Evolutionary conservation across 2,329 filamentous ascomycete genomes (phyloP), one percentile per base, ranked within the genome.

Genomic region (Colletotrichum acutatum): DNA sequence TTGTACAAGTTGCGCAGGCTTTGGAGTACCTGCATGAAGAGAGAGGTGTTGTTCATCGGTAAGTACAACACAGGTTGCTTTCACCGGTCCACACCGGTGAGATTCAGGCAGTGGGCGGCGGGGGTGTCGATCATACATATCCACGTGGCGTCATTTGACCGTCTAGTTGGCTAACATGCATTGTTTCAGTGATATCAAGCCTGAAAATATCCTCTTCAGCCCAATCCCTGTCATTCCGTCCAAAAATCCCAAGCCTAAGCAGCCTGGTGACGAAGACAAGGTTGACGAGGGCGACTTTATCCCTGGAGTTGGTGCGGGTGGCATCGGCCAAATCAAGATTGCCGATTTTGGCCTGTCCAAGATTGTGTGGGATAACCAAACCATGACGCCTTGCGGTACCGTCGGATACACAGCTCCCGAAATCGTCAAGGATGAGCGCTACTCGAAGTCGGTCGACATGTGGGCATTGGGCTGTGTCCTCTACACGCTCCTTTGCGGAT

Each of bases 391-490:
- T n/a, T 99, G 97, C 82, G 97, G 97, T 71, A 99, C 97, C 0
- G 97, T 98, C 70, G 97, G 97, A 56, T 99, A 99, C 84, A 98
- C 97, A 4, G 97, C 97, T 4, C 97, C 97, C 8, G 97, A 99
- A 81, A 99, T 99, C 75, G 97, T 99, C 81, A 98, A 98, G 84
- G 97, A 99, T 83, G 97, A 99, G 84, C 91, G 95, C 26, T 99
- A 99, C 83, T 98, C 96, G 49, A 99, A 98, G 87, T 97, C 95
- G 64, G 97, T 99, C 58, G 97, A 99, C 80, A 99, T 99, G 97
- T 99, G 97, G 97, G 97, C 97, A 4, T 84, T 99, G 37, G 97
- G 97, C 16, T 99, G 97, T 81, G 97, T 99, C 12, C 87, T 99
- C 5, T 99, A 99, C 86, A 99, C 97, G 0, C 87, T 99, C 1